Base-by-base conservation (phyloP, 1,139 yeast species). In the Kluyveromyces sp. region DNA sequence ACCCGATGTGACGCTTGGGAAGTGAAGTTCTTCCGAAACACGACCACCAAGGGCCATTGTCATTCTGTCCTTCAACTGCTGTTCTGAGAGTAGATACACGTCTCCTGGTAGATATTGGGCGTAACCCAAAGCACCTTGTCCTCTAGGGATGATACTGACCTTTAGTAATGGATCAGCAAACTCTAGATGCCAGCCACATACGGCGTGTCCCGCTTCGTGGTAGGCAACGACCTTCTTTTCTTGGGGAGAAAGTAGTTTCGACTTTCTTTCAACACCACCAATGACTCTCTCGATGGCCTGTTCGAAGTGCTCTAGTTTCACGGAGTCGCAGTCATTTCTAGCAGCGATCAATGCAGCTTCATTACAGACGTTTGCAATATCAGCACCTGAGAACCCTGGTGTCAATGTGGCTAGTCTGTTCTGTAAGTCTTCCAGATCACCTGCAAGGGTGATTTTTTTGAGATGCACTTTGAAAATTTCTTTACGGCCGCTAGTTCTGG, bases 311-410 rank as follows among this genome's bases (percentile, higher is more conserved):
- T 70, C 68, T 34, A 76, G 62, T 41, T 73, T 78, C 25, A 84
- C 88, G 26, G 73, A 64, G 1, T 66, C 61, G 4, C 81, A 77
- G 57, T 81, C 78, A 50, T 73, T 73, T 65, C 94, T 74, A 1
- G 92, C 92, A 21, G 92, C 92, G 59, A 83, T 81, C 56, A 84
- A 73, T 2, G 92, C 92, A 50, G 90, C 90, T 64, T 84, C 94
- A 57, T 84, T 84, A 66, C 89, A 83, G 55, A 83, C 83, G 61
- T 84, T 84, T 43, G 94, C 89, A 63, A 84, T 84, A 63, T 84
- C 94, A 34, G 94, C 94, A 64, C 94, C 94, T 0, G 89, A 80
- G 63, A 84, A 84, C 0, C 94, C 94, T 1, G 94, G 92, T 1
- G 94, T 84, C 59, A 84, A 71, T 2, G 90, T 87, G 43, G 88